Conservation (phyloP, 1,284 basidiomycete species). For the Leccinum ponderosum region DNA sequence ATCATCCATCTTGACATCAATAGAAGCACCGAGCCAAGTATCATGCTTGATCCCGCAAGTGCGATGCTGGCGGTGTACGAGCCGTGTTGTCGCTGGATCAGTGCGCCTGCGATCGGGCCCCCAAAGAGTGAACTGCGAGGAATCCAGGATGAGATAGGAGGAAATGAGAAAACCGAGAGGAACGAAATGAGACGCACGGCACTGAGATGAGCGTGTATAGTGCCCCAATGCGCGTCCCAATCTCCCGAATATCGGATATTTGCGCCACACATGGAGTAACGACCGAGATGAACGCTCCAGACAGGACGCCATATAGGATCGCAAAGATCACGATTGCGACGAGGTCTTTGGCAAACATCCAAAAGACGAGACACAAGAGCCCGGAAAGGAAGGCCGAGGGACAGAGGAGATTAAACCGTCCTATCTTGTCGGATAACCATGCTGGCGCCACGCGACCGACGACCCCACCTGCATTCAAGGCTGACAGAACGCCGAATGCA, state of each 20-base stretch:
- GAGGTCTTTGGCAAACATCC: constrained; percentile 48
- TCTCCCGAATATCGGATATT: constrained; percentile 54
- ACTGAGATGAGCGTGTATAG: constrained; percentile 63
- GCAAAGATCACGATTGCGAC: constrained; percentile 54
- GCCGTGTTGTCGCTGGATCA: constrained; percentile 46
- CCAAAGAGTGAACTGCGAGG: constrained; percentile 54
- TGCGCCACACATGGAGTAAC: constrained; percentile 64
- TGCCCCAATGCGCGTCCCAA: constrained; percentile 60
- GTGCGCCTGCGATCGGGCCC: constrained; percentile 56
- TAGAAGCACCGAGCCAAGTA: constrained; percentile 56
- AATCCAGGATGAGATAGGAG: constrained; percentile 2
- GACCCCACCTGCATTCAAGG: constrained; percentile 65
- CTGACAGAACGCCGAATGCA: constrained; percentile 55
- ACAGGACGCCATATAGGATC: constrained; percentile 54
- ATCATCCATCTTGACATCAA: constrained; percentile 48
- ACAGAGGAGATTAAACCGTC: constrained; percentile 61
- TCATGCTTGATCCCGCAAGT: constrained; percentile 57
- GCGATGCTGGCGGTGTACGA: constrained; percentile 53
- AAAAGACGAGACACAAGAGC: constrained; percentile 54
- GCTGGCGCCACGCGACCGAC: constrained; percentile 63
- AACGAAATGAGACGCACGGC: constrained; percentile 49
- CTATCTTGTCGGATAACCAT: constrained; percentile 59
- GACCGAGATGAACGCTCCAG: constrained; percentile 61
- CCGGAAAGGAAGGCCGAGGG: constrained; percentile 62
- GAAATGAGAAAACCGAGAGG: neutral